phyloP scores from a whole-genome alignment of 495 filamentous ascomycete genomes.

The Trichoderma asperelloides region DNA sequence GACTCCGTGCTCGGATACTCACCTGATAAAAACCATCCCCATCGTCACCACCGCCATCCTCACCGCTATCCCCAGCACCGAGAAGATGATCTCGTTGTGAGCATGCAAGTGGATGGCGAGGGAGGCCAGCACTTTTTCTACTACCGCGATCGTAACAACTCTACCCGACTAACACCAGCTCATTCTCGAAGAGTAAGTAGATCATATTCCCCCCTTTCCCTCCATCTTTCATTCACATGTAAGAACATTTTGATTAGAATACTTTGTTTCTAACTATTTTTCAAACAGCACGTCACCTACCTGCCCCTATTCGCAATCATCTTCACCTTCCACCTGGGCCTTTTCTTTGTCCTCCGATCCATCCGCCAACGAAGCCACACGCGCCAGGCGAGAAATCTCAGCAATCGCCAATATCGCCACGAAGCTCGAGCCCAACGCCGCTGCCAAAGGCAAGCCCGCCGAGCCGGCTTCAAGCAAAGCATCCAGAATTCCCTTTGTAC shows the following conservation, averaged over 20 bases:
- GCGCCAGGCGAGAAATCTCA: neutral
- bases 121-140: neutral
- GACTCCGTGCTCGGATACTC: neutral
- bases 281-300: neutral
- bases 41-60: neutral
- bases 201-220: no score
- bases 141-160: neutral
- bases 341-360: neutral
- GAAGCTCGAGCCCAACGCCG: constrained; percentile 30
- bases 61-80: neutral
- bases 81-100: neutral
- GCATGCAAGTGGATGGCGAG: neutral
- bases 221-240: neutral
- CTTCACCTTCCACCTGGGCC: neutral
- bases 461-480: constrained; percentile 30
- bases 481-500: constrained; percentile 13
- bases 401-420: neutral
- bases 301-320: neutral
- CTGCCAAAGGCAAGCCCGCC: constrained; percentile 28
- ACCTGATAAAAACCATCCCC: neutral
- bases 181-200: neutral
- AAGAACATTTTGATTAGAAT: neutral
- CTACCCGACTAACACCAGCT: neutral
- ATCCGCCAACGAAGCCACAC: neutral
- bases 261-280: neutral